phyloP scores from a whole-genome alignment of 176 grass and related monocot species.

The Phyllostachys edulis region DNA sequence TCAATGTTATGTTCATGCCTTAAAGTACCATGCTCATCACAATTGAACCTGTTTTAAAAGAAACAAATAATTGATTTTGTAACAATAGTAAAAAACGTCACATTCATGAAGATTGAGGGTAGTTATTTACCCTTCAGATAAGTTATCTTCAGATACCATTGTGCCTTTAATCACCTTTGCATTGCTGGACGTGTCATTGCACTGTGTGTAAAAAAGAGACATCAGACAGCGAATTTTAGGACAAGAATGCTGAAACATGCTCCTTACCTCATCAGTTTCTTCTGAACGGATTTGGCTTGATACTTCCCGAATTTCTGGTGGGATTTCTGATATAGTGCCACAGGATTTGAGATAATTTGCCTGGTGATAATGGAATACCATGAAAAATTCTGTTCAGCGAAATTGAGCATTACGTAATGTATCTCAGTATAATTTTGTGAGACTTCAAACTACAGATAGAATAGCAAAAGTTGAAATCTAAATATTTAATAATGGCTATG shows the following conservation, averaged over 20 bases:
- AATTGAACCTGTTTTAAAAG: constrained; percentile 31
- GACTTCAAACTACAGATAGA: neutral
- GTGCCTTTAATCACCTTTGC: neutral
- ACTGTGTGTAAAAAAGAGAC: constrained; percentile 21
- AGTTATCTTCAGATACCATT: constrained; percentile 9
- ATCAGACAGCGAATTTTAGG: constrained; percentile 7
- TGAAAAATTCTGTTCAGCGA: neutral
- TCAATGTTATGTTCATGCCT: constrained; percentile 6
- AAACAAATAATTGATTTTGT: neutral
- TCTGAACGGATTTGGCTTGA: constrained; percentile 3
- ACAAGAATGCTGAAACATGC: constrained; percentile 23
- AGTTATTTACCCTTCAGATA: constrained; percentile 34
- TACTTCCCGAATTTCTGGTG: constrained; percentile 40
- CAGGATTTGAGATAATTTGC: constrained; percentile 73
- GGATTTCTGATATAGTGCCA: constrained; percentile 58
- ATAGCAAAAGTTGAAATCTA: too few species aligned
- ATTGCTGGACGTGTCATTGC: constrained; percentile 1
- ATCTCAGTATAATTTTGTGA: neutral
- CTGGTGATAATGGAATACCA: constrained; percentile 35
- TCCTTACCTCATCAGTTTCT: constrained; percentile 32
- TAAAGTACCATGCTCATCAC: neutral
- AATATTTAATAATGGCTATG: neutral
- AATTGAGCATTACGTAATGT: neutral
- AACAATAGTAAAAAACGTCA: neutral
- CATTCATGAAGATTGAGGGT: neutral